Evolutionary conservation across 2,329 filamentous ascomycete species (phyloP).

Genomic region (Fusarium torulosum): DNA sequence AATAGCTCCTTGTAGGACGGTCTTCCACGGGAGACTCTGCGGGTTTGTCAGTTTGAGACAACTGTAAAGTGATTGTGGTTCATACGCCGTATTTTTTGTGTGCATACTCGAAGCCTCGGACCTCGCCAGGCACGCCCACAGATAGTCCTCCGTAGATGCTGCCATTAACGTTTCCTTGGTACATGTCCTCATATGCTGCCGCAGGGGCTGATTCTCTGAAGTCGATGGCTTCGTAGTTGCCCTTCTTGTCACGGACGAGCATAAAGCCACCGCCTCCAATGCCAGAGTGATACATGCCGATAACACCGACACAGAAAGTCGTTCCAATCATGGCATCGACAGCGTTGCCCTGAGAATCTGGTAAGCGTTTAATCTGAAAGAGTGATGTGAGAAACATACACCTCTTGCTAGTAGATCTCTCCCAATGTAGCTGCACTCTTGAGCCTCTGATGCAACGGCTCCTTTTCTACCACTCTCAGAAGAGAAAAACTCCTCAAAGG

Average conservation of each 20-base stretch:
- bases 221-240: conserved; percentile 88
- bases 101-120: conserved; percentile 83
- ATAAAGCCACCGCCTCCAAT: conserved; percentile 94
- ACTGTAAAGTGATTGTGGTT: not conserved
- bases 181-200: conserved; percentile 88
- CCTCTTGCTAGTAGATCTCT: conserved; percentile 69
- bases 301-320: conserved; percentile 79
- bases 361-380: not conserved
- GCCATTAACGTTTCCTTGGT: conserved; percentile 73
- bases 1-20: conserved; percentile 80
- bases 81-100: conserved; percentile 77
- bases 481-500: conserved; percentile 28
- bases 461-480: conserved; percentile 56
- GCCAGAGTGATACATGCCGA: conserved; percentile 83
- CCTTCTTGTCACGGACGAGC: conserved; percentile 78
- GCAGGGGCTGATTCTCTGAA: conserved; percentile 90
- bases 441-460: conserved; percentile 77
- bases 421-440: conserved; percentile 77
- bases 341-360: conserved; percentile 71
- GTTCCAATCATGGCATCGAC: conserved; percentile 82
- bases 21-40: conserved; percentile 73
- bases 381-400: conserved; percentile 52
- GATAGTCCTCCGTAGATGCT: conserved; percentile 81
- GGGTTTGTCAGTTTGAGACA: conserved; percentile 3
- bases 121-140: conserved; percentile 77